Evolutionary conservation across 768 basidiomycete species (phyloP), one percentile per base, ranked within the genome.

Genomic region (Atractiella rhizophila): DNA sequence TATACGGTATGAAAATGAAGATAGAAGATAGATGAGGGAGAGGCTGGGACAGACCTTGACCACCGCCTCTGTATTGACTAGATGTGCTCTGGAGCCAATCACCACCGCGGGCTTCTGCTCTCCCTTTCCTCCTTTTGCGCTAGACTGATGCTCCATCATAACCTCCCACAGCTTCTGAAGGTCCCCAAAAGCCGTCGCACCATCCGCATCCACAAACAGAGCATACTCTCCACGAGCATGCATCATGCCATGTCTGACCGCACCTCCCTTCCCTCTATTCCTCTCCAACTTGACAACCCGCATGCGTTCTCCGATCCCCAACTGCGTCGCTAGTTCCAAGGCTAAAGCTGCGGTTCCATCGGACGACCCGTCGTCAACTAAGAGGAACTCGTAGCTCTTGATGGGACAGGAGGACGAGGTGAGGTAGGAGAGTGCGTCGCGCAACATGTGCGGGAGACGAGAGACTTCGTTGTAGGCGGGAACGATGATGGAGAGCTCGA

Each of bases 131-230:
- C 42, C 5, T 7, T 33, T 34, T 16, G 23, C 18, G 31, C 37
- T 25, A 26, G 59, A 64, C 28, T 66, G 62, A 12, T 63, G 55
- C 0, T 64, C 64, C 0, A 63, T 64, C 50, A 54, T 85, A 76
- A 69, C 67, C 13, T 60, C 60, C 70, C 82, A 80, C 21, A 94
- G 60, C n/a, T 62, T 53, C 49, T 80, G 76, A 16, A 94, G 56
- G 54, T 91, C 86, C 33, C 69, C 65, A 52, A 96, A 85, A 35
- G 72, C 66, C 45, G 81, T 85, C 26, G 86, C 86, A 4, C 78
- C 86, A 50, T 96, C 86, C 7, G 86, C 86, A 53, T 96, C 86
- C 31, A 75, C 86, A 70, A 91, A 83, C 39, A 96, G 61, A 33
- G 91, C 62, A 9, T 79, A 63, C 48, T 65, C 60, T 6, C 86